Base-by-base conservation (phyloP, 2,329 filamentous ascomycete genomes). In the Davidsoniella virescens region DNA sequence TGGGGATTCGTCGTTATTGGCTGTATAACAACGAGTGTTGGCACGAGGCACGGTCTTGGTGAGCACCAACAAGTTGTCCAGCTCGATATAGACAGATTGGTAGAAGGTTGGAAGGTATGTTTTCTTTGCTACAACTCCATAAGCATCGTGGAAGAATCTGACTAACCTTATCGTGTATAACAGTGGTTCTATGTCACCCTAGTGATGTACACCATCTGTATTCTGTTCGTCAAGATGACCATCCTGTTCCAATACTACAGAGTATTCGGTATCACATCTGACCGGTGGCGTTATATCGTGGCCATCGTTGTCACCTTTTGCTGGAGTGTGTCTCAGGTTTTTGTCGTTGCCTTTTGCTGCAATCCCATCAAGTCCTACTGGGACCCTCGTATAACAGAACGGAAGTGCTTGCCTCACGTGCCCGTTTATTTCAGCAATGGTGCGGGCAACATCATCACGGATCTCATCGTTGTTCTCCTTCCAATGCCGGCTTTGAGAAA, bases 401-500 rank as follows among this genome's bases (percentile, higher is more conserved):
- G 42, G 12, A 56, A 52, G 53, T 63, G 60, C 48, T 57, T 63
- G 33, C 52, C 60, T 23, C 58, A 60, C 9, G 52, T 62, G 20
- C 56, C 59, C 0, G 55, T 62, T n/a, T 63, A 60, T 59, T 62
- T 62, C 47, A 58, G 59, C 26, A 61, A 60, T 0, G 60, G 60
- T 10, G 60, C 57, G 25, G 60, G 65, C 55, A 66, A 66, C 54
- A 55, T 67, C 33, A 54, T 57, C 9, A 65, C 63, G 36, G 63
- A 65, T 47, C 55, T 67, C 43, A 55, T 63, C 23, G 55, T 67
- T 6, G 65, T 65, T 49, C 54, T 63, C 14, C 60, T 65, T 39
- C 64, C 65, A 3, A 63, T 67, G 12, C 64, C 64, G 0, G 58
- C 61, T n/a, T 60, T 66, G 53, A 61, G 60, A 54, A 61, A 59